Conservation (phyloP, 164 flowering plant genomes). For the Buxus sempervirens region DNA sequence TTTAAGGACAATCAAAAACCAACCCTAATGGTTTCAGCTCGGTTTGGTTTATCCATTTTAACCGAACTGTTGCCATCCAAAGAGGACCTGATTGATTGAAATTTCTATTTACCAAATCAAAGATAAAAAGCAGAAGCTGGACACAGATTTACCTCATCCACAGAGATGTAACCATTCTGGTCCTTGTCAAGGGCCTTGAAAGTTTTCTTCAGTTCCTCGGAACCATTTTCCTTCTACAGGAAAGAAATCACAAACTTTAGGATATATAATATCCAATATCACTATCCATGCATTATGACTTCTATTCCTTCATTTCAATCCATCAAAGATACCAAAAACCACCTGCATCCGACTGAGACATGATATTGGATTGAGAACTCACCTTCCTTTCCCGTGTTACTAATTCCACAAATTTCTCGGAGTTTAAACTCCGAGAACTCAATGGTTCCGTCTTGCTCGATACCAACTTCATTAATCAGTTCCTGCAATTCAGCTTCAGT, state of each 20-base stretch:
- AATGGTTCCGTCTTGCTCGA: constrained; percentile 39
- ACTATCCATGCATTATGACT: too few relatives aligned
- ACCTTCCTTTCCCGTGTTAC: constrained; percentile 48
- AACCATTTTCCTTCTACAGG: constrained; percentile 42
- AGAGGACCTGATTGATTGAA: too few relatives aligned
- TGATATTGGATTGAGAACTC: background rate
- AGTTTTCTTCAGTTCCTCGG: constrained; percentile 56
- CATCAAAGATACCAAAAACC: too few relatives aligned
- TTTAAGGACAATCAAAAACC: too few relatives aligned
- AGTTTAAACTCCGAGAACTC: constrained; percentile 46
- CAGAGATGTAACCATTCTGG: constrained; percentile 61
- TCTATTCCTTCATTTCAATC: too few relatives aligned
- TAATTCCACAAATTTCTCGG: constrained; percentile 39
- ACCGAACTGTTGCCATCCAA: too few relatives aligned
- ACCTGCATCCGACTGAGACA: too few relatives aligned
- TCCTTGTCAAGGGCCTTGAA: constrained; percentile 64
- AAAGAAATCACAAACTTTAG: background rate
- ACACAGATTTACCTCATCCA: constrained; percentile 38
- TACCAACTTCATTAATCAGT: constrained; percentile 45
- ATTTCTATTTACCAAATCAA: too few relatives aligned
- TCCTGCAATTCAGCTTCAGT: constrained; percentile 45
- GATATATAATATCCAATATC: too few relatives aligned
- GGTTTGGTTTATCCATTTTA: too few relatives aligned
- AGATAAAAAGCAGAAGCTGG: background rate
- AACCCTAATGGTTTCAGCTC: too few relatives aligned